phyloP scores from a whole-genome alignment of 2,329 filamentous ascomycete genomes.

The Acephala macrosclerotiorum region DNA sequence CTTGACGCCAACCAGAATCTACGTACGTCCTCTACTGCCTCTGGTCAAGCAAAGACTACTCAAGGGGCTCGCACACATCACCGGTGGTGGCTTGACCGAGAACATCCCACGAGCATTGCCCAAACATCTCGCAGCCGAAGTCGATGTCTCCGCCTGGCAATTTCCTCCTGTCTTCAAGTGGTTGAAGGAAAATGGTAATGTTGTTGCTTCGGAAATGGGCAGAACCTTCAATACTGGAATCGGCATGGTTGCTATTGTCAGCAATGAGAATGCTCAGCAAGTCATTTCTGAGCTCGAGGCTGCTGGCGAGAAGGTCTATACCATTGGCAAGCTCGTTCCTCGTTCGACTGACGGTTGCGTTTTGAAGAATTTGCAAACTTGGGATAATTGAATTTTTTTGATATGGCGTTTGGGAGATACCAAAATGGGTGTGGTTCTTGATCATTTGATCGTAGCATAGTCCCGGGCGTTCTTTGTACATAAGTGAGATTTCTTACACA shows the following conservation, averaged over 20 bases:
- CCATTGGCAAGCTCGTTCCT: conserved; percentile 74
- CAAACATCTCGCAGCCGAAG: conserved; percentile 73
- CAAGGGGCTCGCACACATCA: conserved; percentile 97
- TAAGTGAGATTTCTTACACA: background rate
- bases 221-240: conserved; percentile 94
- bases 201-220: conserved; percentile 81
- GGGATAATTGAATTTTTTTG: conserved; percentile 32
- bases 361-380: conserved; percentile 60
- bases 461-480: background rate
- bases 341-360: conserved; percentile 66
- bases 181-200: conserved; percentile 77
- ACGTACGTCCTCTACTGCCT: conserved; percentile 82
- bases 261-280: conserved; percentile 65
- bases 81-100: conserved; percentile 89
- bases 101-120: conserved; percentile 97
- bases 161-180: conserved; percentile 84
- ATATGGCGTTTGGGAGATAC: conserved; percentile 32
- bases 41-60: conserved; percentile 69
- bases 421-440: conserved; percentile 27
- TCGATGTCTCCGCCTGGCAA: conserved; percentile 79
- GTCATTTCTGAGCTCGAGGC: conserved; percentile 67
- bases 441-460: background rate
- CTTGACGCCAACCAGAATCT: conserved; percentile 90
- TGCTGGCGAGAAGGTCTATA: conserved; percentile 79
- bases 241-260: conserved; percentile 91